Conservation (phyloP, 1,139 yeast species). For the Saccharomyces hybrid region DNA sequence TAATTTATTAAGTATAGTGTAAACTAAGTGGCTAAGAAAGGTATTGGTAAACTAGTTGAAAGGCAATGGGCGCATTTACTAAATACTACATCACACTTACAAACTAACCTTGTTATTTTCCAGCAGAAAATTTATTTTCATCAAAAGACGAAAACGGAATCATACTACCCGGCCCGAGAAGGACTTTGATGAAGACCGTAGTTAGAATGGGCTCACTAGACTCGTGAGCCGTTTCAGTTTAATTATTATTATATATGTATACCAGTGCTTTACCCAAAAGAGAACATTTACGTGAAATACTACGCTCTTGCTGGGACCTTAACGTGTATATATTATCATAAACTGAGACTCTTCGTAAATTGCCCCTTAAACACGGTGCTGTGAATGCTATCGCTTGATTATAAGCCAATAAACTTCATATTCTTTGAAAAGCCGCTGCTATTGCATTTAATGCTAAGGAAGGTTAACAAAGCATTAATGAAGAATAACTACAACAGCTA, state of each 20-base stretch:
- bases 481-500: constrained; percentile 15
- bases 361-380: too few species aligned
- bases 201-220: not conserved
- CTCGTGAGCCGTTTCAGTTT: not conserved
- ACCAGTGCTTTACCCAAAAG: not conserved
- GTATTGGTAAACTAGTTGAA: not conserved
- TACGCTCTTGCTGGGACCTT: not conserved
- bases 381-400: too few species aligned
- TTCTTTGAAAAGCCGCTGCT: too few species aligned
- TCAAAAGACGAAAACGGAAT: not conserved
- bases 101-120: not conserved
- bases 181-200: not conserved
- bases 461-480: too few species aligned
- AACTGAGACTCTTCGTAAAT: too few species aligned
- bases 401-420: too few species aligned
- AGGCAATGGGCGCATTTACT: not conserved
- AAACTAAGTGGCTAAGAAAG: not conserved
- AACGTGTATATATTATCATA: too few species aligned
- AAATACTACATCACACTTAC: not conserved
- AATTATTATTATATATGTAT: not conserved
- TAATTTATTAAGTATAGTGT: not conserved
- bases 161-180: not conserved
- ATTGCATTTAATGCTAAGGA: too few species aligned
- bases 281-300: too few species aligned
- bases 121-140: not conserved